Percentiles rank a stretch among this genome's conserved stretches.
Conservation (phyloP, 2,329 filamentous ascomycete species). For the Domatiomyces catenatus region DNA sequence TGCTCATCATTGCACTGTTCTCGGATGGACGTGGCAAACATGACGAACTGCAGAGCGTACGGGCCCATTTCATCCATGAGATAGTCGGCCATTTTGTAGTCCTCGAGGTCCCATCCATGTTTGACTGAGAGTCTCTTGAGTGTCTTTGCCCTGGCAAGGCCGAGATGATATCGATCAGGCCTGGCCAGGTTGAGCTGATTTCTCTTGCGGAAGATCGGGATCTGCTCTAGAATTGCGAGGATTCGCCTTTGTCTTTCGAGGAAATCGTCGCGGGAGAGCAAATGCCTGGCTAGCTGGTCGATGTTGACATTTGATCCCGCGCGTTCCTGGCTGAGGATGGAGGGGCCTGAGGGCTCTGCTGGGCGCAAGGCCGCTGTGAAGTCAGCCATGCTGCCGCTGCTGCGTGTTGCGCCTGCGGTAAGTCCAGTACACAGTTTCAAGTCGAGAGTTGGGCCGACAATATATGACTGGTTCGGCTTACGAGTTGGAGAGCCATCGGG, state of each 20-base stretch:
- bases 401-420: slow-evolving; percentile 17
- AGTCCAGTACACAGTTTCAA: slow-evolving; percentile 33
- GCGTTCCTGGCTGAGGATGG: slow-evolving; percentile 31
- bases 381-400: slow-evolving; percentile 26
- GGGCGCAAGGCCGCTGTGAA: slow-evolving; percentile 34
- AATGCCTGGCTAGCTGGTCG: slow-evolving; percentile 30
- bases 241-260: slow-evolving; percentile 33
- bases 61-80: slow-evolving; percentile 38
- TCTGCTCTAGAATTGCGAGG: slow-evolving; percentile 28
- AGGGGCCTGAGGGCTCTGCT: slow-evolving; percentile 29
- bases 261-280: slow-evolving; percentile 33
- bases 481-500: slow-evolving; percentile 20
- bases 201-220: slow-evolving; percentile 33
- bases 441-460: slow-evolving; percentile 21
- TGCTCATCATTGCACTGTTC: slow-evolving; percentile 35
- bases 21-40: slow-evolving; percentile 36
- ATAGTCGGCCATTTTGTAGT: slow-evolving; percentile 36
- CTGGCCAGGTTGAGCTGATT: slow-evolving; percentile 37
- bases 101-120: slow-evolving; percentile 33
- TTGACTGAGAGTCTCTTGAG: slow-evolving; percentile 31
- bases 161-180: slow-evolving; percentile 37
- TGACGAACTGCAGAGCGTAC: slow-evolving; percentile 34
- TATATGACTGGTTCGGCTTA: slow-evolving; percentile 20
- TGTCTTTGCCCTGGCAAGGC: slow-evolving; percentile 36
- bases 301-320: slow-evolving; percentile 28